phyloP scores from a whole-genome alignment of 129 eudicot genomes.

The Flaveria robusta region DNA sequence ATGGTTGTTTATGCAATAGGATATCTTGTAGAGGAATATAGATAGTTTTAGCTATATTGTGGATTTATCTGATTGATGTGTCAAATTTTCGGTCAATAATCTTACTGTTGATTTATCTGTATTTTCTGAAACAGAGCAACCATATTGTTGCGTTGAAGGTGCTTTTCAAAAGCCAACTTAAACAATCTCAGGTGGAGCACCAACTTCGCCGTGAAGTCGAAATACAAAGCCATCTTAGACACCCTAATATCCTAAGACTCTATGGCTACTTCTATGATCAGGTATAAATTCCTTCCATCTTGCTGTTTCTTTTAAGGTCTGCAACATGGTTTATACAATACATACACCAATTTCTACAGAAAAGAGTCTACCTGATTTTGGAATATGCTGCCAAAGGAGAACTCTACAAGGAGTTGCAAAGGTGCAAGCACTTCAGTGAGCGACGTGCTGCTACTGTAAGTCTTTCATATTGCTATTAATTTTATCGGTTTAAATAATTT shows the following conservation, averaged over 20 bases:
- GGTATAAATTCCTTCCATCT: conserved; percentile 32
- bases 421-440: conserved; percentile 77
- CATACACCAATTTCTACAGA: conserved; percentile 45
- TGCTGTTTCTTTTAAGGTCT: neutral
- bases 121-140: conserved; percentile 58
- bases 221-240: conserved; percentile 86
- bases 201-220: conserved; percentile 88
- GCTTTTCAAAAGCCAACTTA: conserved; percentile 76
- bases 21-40: neutral
- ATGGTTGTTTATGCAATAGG: neutral
- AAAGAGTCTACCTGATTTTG: conserved; percentile 77
- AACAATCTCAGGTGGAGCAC: conserved; percentile 87
- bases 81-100: neutral
- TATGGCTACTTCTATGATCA: conserved; percentile 88
- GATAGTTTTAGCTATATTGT: neutral
- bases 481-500: neutral
- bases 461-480: conserved; percentile 10
- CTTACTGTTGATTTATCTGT: neutral
- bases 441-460: conserved; percentile 78
- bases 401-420: conserved; percentile 78
- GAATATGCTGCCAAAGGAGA: conserved; percentile 89
- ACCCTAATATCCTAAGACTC: conserved; percentile 72
- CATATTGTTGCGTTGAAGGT: conserved; percentile 83
- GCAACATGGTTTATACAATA: neutral
- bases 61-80: conserved; percentile 1